Percentiles rank a stretch among this genome's conserved stretches.
Conservation (phyloP, 345 rosid genomes). For the Abelmoschus esculentus region DNA sequence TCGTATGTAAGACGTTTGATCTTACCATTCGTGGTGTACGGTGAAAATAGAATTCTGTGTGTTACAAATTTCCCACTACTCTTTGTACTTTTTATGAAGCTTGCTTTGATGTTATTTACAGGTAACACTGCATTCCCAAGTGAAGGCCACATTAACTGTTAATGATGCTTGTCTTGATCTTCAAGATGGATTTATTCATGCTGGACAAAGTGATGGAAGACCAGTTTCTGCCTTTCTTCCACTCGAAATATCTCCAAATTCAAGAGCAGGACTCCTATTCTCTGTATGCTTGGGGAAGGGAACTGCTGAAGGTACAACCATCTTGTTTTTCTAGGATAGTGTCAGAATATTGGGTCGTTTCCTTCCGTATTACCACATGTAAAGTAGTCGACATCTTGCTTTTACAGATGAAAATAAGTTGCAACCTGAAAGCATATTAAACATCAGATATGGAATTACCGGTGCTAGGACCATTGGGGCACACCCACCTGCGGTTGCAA, state of each 20-base stretch:
- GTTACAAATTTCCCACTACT: background rate
- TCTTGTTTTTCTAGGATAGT: background rate
- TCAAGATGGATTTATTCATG: slow-evolving; percentile 82
- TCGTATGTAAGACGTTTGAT: background rate
- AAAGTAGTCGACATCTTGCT: slow-evolving; percentile 11
- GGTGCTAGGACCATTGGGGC: slow-evolving; percentile 78
- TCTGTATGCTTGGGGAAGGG: slow-evolving; percentile 52
- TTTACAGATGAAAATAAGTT: slow-evolving; percentile 38
- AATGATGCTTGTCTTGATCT: slow-evolving; percentile 91
- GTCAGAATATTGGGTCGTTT: background rate
- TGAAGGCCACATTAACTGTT: slow-evolving; percentile 72
- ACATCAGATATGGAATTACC: slow-evolving; percentile 64
- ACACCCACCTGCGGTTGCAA: slow-evolving; percentile 60
- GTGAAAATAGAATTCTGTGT: background rate
- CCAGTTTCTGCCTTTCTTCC: slow-evolving; percentile 74
- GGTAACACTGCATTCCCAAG: slow-evolving; percentile 86
- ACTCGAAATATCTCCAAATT: slow-evolving; percentile 65
- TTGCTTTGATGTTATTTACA: slow-evolving; percentile 21
- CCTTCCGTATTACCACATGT: background rate
- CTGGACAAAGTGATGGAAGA: slow-evolving; percentile 62
- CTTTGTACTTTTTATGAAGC: slow-evolving; percentile 1
- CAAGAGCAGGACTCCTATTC: slow-evolving; percentile 73
- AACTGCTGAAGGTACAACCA: slow-evolving; percentile 39
- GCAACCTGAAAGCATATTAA: slow-evolving; percentile 57
- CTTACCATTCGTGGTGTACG: background rate